Conservation (phyloP, 306 rosid species). For the Quercus ilex region DNA sequence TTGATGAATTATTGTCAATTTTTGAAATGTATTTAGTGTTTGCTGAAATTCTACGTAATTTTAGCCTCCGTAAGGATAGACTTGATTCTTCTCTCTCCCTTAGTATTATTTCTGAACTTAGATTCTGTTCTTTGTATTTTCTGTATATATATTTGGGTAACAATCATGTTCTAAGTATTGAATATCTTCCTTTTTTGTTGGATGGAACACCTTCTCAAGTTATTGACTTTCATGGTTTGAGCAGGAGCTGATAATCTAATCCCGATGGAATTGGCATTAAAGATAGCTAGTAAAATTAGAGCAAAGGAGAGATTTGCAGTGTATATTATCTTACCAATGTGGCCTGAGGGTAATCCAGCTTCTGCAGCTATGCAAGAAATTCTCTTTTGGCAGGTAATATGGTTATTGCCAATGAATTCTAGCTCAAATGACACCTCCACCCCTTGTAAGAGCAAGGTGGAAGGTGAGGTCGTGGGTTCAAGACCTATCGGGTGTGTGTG, state of each 20-base stretch:
- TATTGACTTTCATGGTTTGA: slow-evolving; percentile 19
- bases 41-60: background rate
- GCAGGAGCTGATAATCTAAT: slow-evolving; percentile 97
- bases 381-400: slow-evolving; percentile 91
- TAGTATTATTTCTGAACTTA: background rate
- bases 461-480: too few species aligned
- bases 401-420: background rate
- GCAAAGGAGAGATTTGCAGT: slow-evolving; percentile 89
- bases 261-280: slow-evolving; percentile 94
- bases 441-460: too few species aligned
- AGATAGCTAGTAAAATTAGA: slow-evolving; percentile 80
- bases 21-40: background rate
- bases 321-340: slow-evolving; percentile 77
- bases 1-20: background rate
- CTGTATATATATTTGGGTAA: background rate
- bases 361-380: slow-evolving; percentile 84
- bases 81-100: background rate
- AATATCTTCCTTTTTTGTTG: slow-evolving; percentile 1
- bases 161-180: background rate
- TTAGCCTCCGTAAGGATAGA: background rate
- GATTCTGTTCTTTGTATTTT: slow-evolving; percentile 15
- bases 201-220: slow-evolving; percentile 10
- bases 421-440: too few species aligned
- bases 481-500: too few species aligned
- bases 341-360: slow-evolving; percentile 99